Base-by-base conservation (phyloP, 106 monocot genomes). In the Dendrobium officinale region DNA sequence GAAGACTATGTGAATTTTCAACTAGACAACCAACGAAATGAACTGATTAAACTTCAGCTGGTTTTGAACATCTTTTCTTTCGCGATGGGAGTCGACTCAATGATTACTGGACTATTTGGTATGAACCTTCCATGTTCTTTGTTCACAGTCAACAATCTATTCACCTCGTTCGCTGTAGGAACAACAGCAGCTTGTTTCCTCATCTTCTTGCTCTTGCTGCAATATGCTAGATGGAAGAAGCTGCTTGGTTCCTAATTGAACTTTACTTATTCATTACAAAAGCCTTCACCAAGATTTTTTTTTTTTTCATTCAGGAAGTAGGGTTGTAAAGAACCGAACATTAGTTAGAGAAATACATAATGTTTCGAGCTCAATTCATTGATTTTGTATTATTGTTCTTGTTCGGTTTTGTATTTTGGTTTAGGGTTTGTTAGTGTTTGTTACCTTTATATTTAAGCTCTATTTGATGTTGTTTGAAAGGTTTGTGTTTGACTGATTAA, bases 1-100 rank as follows among this genome's bases (percentile, higher is more conserved):
- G 96, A 96, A 82, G 93, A 93, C 78, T 96, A 96, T 61, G 96
- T 96, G 79, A 96, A 96, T 81, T 90, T 96, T 77, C 96, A 96
- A 78, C 91, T 96, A 17, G 96, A 93, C 87, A 96, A 93, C 85
- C 96, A 96, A 82, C 85, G 93, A 79, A 96, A 96, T 55, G 93
- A 92, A 68, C 88, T 96, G 18, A 96, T 96, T 82, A 93, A 96
- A 66, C 92, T 96, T 68, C 96, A 96, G 85, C 66, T 96, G 44
- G 85, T 80, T 26, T 37, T 96, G 26, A 87, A 82, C 5, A 96
- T 96, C 31, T 89, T 83, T 22, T 88, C 93, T 6, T 93, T 93
- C 75, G 96, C 81, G 2, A 86, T 96, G 49, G 87, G 88, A 22
- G 10, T 92, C 42, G 75, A 90, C 81, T 89, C 90, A 18, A 78